Conservation (phyloP, 768 basidiomycete genomes). For the Pulveroboletus sp. region DNA sequence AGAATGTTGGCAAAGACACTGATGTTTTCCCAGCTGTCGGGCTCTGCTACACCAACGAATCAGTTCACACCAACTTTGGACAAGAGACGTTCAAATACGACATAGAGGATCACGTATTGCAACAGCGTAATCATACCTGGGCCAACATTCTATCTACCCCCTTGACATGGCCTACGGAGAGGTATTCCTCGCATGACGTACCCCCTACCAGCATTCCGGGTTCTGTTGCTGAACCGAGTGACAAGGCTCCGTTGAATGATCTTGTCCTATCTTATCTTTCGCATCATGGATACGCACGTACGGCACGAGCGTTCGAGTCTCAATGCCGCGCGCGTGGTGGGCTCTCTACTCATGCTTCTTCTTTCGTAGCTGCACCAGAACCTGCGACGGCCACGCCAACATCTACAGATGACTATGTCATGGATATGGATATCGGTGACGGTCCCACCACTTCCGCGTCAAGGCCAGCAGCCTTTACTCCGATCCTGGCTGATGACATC, state of each 20-base stretch:
- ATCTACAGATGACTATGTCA: conserved; percentile 36
- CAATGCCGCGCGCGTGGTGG: conserved; percentile 37
- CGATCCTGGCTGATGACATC: conserved; percentile 47
- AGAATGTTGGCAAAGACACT: conserved; percentile 60
- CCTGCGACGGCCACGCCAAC: conserved; percentile 2
- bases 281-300: conserved; percentile 79
- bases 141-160: conserved; percentile 56
- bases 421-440: conserved; percentile 45
- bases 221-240: conserved; percentile 41
- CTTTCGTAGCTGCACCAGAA: conserved; percentile 4
- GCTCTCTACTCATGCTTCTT: conserved; percentile 9
- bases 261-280: conserved; percentile 77
- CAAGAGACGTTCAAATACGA: conserved; percentile 83
- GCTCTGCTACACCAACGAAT: conserved; percentile 74
- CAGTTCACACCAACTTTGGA: conserved; percentile 84
- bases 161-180: conserved; percentile 42
- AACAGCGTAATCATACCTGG: conserved; percentile 66
- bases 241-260: conserved; percentile 60
- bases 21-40: conserved; percentile 87
- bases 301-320: conserved; percentile 62
- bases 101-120: conserved; percentile 81
- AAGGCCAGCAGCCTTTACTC: conserved; percentile 8
- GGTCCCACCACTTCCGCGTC: conserved; percentile 10
- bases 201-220: conserved; percentile 1
- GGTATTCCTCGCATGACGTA: conserved; percentile 7